phyloP scores from a whole-genome alignment of 2,329 filamentous ascomycete genomes.

The Aureobasidium sp. region DNA sequence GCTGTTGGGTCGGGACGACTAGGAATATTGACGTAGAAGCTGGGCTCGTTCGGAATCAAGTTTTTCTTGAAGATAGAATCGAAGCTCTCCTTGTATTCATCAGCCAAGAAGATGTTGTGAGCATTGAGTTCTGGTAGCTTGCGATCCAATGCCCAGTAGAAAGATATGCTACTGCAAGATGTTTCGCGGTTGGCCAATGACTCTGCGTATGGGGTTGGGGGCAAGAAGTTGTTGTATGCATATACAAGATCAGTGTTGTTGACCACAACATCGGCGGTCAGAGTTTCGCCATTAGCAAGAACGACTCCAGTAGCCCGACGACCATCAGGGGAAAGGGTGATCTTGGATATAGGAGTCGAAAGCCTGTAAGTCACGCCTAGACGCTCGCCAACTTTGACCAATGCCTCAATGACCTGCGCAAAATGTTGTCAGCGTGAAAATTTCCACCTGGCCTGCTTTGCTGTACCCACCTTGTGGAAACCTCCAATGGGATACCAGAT shows the following conservation, averaged over 20 bases:
- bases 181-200: slow-evolving; percentile 45
- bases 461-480: slow-evolving; percentile 51
- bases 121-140: slow-evolving; percentile 57
- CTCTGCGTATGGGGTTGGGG: slow-evolving; percentile 37
- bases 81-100: slow-evolving; percentile 66
- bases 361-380: slow-evolving; percentile 58
- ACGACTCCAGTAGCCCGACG: slow-evolving; percentile 52
- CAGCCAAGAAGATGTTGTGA: slow-evolving; percentile 73
- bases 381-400: slow-evolving; percentile 57
- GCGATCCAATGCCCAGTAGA: slow-evolving; percentile 64
- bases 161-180: slow-evolving; percentile 67
- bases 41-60: slow-evolving; percentile 59
- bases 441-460: neutral
- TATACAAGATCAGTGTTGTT: slow-evolving; percentile 70
- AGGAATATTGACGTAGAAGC: slow-evolving; percentile 73
- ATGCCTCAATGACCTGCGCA: slow-evolving; percentile 46
- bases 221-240: slow-evolving; percentile 64
- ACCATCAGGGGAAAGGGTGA: slow-evolving; percentile 49
- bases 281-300: slow-evolving; percentile 50
- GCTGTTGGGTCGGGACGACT: slow-evolving; percentile 61
- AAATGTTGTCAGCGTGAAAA: neutral
- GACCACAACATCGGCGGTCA: slow-evolving; percentile 59
- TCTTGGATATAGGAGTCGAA: slow-evolving; percentile 49
- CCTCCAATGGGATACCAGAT: slow-evolving; percentile 70
- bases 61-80: slow-evolving; percentile 68